A percentile compares a stretch with the other conserved stretches of the same genome.
Conservation (phyloP, 169 alveolate species). For the Plasmodium gonderi region DNA sequence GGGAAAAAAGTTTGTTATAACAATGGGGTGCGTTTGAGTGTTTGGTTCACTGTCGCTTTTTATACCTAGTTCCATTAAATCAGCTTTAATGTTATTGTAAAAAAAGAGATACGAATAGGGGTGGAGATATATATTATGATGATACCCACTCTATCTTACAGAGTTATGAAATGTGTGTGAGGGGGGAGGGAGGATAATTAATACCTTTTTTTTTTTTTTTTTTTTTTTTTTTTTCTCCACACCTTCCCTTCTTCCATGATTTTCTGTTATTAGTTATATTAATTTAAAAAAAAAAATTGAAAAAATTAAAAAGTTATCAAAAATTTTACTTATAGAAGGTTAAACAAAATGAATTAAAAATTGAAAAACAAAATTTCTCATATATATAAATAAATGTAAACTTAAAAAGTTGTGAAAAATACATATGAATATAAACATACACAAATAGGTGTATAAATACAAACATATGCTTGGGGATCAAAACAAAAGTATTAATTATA, state of each 20-base stretch:
- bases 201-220: not conserved
- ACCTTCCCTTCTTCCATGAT: not conserved
- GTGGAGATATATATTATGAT: no score
- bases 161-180: no score
- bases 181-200: no score
- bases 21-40: no score
- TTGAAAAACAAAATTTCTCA: conserved; percentile 31
- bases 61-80: no score
- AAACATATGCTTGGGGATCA: not conserved
- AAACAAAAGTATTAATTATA: not conserved
- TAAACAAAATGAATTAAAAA: conserved; percentile 32
- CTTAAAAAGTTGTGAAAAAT: conserved; percentile 9
- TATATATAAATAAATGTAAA: conserved; percentile 12
- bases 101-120: no score
- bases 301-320: conserved; percentile 18
- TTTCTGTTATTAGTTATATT: no score
- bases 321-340: conserved; percentile 20
- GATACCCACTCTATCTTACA: no score
- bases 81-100: no score
- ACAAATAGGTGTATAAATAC: not conserved
- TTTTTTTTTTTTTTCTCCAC: not conserved
- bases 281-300: not conserved
- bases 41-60: no score
- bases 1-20: no score
- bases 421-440: not conserved